A percentile compares a stretch with the other conserved stretches of the same genome.
Conservation (phyloP, 768 basidiomycete species). For the Leccinum obscurum region DNA sequence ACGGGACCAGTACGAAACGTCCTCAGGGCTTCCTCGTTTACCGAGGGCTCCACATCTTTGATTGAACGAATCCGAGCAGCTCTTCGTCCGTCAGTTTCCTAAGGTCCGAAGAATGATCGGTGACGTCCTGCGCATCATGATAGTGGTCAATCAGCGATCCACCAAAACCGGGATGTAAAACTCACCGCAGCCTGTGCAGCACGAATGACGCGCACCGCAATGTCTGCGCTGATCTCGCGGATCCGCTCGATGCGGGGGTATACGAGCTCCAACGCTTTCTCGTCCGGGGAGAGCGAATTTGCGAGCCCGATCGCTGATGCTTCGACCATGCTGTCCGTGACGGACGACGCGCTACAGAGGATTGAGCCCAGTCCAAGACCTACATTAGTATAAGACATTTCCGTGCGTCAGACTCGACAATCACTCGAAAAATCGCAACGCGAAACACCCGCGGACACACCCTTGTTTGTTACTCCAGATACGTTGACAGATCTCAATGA, state of each 20-base stretch:
- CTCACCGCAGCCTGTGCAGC: conserved; percentile 75
- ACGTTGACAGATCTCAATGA: no score
- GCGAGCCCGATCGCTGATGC: conserved; percentile 82
- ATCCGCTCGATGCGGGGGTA: conserved; percentile 87
- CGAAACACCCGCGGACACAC: no score
- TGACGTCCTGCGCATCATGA: conserved; percentile 42
- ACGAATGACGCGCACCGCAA: conserved; percentile 75
- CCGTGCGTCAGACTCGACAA: conserved; percentile 4
- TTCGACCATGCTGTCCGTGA: conserved; percentile 90
- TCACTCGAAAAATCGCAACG: not conserved
- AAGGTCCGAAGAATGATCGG: conserved; percentile 52
- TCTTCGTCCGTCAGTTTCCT: conserved; percentile 55
- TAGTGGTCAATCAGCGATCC: not conserved
- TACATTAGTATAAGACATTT: not conserved
- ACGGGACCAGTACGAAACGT: not conserved
- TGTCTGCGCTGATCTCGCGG: conserved; percentile 77
- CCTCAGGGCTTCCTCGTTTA: not conserved
- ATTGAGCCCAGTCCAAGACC: conserved; percentile 68
- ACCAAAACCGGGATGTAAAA: conserved; percentile 8
- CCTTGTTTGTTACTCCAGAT: no score
- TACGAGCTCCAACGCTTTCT: conserved; percentile 62
- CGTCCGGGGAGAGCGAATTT: conserved; percentile 67
- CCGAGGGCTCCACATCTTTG: conserved; percentile 74
- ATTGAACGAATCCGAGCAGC: conserved; percentile 51
- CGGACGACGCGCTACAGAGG: conserved; percentile 60